These are phyloP conservation scores for Thalassiosira livingstoniorum DNA, from an alignment of 352 stramenopile genomes.

Conservation along the genomic window DNA sequence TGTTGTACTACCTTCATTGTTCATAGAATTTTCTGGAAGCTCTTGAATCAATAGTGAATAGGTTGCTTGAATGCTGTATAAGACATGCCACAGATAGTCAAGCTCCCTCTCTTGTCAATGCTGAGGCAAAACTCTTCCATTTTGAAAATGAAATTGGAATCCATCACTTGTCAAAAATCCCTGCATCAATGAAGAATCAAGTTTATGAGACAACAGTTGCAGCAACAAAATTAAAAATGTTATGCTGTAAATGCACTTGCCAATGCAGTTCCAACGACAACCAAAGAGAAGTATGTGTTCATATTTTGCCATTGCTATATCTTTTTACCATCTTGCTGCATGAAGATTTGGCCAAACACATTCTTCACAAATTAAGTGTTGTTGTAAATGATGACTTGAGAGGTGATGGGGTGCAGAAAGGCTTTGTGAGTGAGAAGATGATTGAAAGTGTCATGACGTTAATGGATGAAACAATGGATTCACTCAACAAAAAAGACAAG, in stretches of 20 bases:
- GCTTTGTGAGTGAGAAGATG: no score
- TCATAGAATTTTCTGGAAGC: slow-evolving; percentile 32
- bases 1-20: slow-evolving; percentile 18
- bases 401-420: slow-evolving; percentile 2
- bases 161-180: slow-evolving; percentile 1
- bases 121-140: slow-evolving; percentile 1
- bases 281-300: slow-evolving; percentile 18
- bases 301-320: slow-evolving; percentile 21
- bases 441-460: slow-evolving; percentile 3
- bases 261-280: slow-evolving; percentile 17
- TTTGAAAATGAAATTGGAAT: slow-evolving; percentile 16
- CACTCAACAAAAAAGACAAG: background rate
- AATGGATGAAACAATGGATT: slow-evolving; percentile 11
- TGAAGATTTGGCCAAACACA: slow-evolving; percentile 37
- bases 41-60: slow-evolving; percentile 35
- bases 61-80: slow-evolving; percentile 14
- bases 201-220: slow-evolving; percentile 20
- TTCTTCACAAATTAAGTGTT: slow-evolving; percentile 18
- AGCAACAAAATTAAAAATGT: background rate
- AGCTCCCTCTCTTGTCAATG: background rate
- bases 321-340: slow-evolving; percentile 15
- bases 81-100: slow-evolving; percentile 15
- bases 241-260: slow-evolving; percentile 24
- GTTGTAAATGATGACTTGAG: background rate
- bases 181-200: slow-evolving; percentile 39